These are phyloP conservation scores for Sonneratia alba DNA, from an alignment of 345 rosid species.

Conservation along the genomic window DNA sequence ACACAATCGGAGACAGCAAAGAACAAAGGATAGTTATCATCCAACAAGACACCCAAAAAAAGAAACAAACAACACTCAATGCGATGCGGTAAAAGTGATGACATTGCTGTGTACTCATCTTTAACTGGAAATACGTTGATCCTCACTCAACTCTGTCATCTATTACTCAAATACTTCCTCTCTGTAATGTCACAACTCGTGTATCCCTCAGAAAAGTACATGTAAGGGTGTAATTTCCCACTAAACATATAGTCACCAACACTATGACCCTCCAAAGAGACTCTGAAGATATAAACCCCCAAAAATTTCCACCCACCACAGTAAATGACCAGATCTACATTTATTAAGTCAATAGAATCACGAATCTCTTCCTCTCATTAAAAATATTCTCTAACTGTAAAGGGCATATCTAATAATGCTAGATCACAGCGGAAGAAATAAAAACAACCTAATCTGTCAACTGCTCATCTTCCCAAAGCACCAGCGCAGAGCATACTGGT, in stretches of 20 bases:
- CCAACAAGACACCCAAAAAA: too few relatives aligned
- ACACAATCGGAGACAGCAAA: too few relatives aligned
- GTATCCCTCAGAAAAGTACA: background rate
- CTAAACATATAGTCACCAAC: background rate
- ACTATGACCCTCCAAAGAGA: background rate
- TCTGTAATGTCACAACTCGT: background rate
- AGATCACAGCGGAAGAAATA: background rate
- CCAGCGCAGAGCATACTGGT: background rate
- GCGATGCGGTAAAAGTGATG: too few relatives aligned
- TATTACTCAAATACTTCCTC: too few relatives aligned
- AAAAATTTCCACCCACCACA: background rate
- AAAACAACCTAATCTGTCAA: background rate
- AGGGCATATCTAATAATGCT: background rate
- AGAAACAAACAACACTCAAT: too few relatives aligned
- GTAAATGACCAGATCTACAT: background rate
- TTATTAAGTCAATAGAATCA: background rate
- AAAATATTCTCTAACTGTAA: background rate
- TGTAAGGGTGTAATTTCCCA: background rate
- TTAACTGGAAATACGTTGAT: too few relatives aligned
- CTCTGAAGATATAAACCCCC: background rate
- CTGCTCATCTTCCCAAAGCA: background rate
- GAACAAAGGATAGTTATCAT: too few relatives aligned
- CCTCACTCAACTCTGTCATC: too few relatives aligned
- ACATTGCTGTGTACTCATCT: too few relatives aligned
- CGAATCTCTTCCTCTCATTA: background rate